phyloP scores from a whole-genome alignment of 2,329 filamentous ascomycete genomes.

The Verruconis gallopava region DNA sequence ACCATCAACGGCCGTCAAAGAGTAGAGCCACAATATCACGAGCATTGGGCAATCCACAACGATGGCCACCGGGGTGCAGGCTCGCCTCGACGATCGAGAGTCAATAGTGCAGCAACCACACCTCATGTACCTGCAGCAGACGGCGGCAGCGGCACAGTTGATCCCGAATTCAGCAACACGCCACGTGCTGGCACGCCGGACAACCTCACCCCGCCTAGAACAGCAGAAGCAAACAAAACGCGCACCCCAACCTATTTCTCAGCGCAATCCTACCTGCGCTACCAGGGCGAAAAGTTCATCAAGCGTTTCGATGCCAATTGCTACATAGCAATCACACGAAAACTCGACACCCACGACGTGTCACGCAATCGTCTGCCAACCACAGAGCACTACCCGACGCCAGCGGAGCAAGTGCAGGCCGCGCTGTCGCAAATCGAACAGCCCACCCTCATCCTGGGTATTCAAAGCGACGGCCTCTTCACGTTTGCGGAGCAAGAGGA shows the following conservation, averaged over 20 bases:
- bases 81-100: constrained; percentile 29
- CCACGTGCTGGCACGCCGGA: constrained; percentile 17
- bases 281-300: constrained; percentile 94
- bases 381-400: constrained; percentile 19
- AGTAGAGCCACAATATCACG: constrained; percentile 23
- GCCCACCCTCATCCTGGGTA: constrained; percentile 81
- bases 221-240: constrained; percentile 23
- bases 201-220: constrained; percentile 13
- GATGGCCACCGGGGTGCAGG: constrained; percentile 36
- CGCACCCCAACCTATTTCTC: constrained; percentile 72
- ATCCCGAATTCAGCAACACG: constrained; percentile 35
- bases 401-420: constrained; percentile 45
- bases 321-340: constrained; percentile 97
- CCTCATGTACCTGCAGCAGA: constrained; percentile 10
- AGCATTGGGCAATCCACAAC: constrained; percentile 41
- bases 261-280: constrained; percentile 91
- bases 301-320: constrained; percentile 96
- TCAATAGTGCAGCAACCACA: constrained; percentile 17
- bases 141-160: constrained; percentile 17
- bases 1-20: constrained; percentile 60
- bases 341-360: constrained; percentile 93
- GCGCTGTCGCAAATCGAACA: constrained; percentile 76
- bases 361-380: constrained; percentile 53
- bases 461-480: constrained; percentile 90
- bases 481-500: constrained; percentile 96